Evolutionary conservation across 2,329 filamentous ascomycete genomes (phyloP).

Genomic region (Penicillium sp.): DNA sequence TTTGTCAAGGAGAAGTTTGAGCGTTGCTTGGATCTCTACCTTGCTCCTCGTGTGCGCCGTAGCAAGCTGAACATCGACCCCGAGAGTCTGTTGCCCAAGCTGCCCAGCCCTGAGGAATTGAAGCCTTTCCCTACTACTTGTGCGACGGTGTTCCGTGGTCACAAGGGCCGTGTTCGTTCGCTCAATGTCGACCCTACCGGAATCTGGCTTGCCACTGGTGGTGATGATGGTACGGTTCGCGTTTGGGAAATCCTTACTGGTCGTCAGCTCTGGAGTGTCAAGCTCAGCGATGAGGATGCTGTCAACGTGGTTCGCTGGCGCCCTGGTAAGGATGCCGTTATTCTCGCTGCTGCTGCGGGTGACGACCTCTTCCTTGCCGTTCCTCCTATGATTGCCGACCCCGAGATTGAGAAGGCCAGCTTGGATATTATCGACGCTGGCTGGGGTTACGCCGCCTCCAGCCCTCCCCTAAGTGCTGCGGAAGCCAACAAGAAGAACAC

Average conservation of each 20-base stretch:
- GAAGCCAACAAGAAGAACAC: constrained; percentile 70
- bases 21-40: constrained; percentile 90
- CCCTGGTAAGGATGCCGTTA: constrained; percentile 77
- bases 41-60: constrained; percentile 88
- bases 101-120: constrained; percentile 90
- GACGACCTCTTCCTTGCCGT: constrained; percentile 87
- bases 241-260: constrained; percentile 89
- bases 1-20: constrained; percentile 98
- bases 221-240: constrained; percentile 89
- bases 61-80: constrained; percentile 98
- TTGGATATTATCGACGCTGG: constrained; percentile 81
- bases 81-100: constrained; percentile 86
- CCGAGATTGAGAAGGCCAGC: constrained; percentile 75
- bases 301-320: constrained; percentile 91
- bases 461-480: constrained; percentile 57
- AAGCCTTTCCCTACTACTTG: constrained; percentile 93
- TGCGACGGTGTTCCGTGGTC: constrained; percentile 84
- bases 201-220: constrained; percentile 85
- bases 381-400: constrained; percentile 72
- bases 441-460: constrained; percentile 86
- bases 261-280: constrained; percentile 84
- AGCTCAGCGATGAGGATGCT: constrained; percentile 75
- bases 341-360: constrained; percentile 82
- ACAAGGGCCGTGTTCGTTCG: constrained; percentile 84
- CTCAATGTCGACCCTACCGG: constrained; percentile 85